Evolutionary conservation across 495 filamentous ascomycete genomes (phyloP), one percentile per base, ranked within the genome.

Genomic region (Cercophora scortea): DNA sequence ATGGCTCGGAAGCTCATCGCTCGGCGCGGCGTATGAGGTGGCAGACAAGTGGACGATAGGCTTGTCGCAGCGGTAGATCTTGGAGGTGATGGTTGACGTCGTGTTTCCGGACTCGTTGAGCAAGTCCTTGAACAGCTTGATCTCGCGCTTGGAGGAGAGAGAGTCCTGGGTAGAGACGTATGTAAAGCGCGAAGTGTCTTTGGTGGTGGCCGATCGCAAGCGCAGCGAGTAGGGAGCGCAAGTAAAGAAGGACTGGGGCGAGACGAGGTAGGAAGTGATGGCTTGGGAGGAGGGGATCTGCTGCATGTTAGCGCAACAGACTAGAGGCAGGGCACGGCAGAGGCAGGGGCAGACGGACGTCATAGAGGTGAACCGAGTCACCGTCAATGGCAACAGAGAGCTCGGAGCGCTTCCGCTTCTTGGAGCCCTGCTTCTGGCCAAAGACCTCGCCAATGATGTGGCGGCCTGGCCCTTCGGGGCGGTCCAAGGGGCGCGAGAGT

Each of bases 301-400:
- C 4, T 53, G n/a, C 11, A 34, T 32, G 43, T 72, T 56, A 66
- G 53, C 55, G 36, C n/a, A 42, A 18, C n/a, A 35, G 25, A n/a
- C 3, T 15, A 44, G 25, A 39, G 25, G n/a, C 8, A 39, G 55
- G 48, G 15, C 15, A n/a, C 6, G 25, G 25, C 25, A 25, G 25
- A 5, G 25, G 25, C 25, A 25, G 25, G 25, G 13, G 13, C 17
- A 2, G 34, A 44, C 77, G 54, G 70, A 98, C 92, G 77, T 96
- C 86, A 71, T 96, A 96, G 45, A 99, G 82, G 64, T 90, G 93
- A 12, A 96, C 77, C 12, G 88, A 85, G 62, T 96, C 90, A 50
- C 90, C 90, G 71, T 99, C 90, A 60, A 96, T 82, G 8, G 87
- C 88, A 8, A 93, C 82, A 11, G 80, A 87, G 49, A 97, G 69